Evolutionary conservation across 2,329 filamentous ascomycete genomes (phyloP).

Genomic region (Ceratocystis ficicola): DNA sequence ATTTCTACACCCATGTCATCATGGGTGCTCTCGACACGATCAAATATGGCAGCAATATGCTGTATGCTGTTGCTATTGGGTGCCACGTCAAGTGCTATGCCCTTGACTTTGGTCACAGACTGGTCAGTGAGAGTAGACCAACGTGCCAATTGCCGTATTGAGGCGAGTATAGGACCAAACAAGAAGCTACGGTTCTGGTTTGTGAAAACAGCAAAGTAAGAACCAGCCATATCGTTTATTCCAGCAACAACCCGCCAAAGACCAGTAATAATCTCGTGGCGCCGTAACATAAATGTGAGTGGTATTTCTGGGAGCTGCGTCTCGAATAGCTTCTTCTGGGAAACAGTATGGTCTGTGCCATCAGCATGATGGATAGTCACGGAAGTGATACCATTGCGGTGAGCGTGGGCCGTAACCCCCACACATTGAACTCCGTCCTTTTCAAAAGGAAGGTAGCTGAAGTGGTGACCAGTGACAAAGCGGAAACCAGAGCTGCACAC

Average conservation of each 20-base stretch:
- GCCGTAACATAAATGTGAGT: constrained; percentile 8
- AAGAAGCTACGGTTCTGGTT: constrained; percentile 8
- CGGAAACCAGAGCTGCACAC: neutral
- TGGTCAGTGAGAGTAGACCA: neutral
- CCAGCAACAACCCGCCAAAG: neutral
- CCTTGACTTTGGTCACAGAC: neutral
- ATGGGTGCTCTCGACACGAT: neutral
- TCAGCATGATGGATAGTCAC: neutral
- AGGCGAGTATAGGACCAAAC: constrained; percentile 2
- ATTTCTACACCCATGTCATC: neutral
- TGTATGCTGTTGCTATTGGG: constrained; percentile 10
- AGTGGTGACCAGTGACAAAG: constrained; percentile 1
- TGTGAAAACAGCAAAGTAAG: constrained; percentile 7
- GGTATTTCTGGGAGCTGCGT: neutral
- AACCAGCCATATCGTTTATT: neutral
- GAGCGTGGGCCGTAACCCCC: neutral
- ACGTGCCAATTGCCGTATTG: neutral
- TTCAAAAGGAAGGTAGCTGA: constrained; percentile 10
- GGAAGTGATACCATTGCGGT: constrained; percentile 1
- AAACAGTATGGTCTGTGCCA: neutral
- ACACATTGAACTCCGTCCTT: constrained; percentile 6
- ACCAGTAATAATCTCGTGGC: neutral
- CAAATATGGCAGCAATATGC: neutral
- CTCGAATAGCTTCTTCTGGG: constrained; percentile 1
- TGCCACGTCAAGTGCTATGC: neutral